These are phyloP conservation scores for Pyrus betulifolia DNA, from an alignment of 306 rosid genomes.

Conservation along the genomic window DNA sequence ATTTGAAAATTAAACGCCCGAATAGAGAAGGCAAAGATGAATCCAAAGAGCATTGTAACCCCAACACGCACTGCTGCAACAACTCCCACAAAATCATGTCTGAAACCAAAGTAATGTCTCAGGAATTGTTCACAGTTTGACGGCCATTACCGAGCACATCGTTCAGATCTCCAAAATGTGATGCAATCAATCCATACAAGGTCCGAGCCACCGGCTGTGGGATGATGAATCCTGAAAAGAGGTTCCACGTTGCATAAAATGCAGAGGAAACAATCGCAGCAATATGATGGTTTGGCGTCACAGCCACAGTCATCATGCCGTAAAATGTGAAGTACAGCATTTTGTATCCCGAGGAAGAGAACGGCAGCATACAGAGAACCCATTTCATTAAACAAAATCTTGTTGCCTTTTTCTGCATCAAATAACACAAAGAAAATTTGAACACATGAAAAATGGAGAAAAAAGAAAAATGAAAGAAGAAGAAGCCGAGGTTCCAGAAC, in stretches of 20 bases:
- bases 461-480: neutral
- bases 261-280: constrained; percentile 53
- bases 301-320: constrained; percentile 82
- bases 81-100: constrained; percentile 29
- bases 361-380: constrained; percentile 66
- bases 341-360: constrained; percentile 59
- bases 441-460: neutral
- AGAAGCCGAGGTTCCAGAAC: constrained; percentile 61
- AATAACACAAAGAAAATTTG: neutral
- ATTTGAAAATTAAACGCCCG: constrained; percentile 32
- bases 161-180: constrained; percentile 44
- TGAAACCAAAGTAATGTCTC: constrained; percentile 23
- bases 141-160: neutral
- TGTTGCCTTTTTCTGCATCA: constrained; percentile 33
- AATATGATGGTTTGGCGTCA: constrained; percentile 66
- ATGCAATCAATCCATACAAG: constrained; percentile 49
- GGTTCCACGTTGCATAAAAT: constrained; percentile 68
- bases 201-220: constrained; percentile 54
- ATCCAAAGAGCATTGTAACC: constrained; percentile 23
- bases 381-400: constrained; percentile 50
- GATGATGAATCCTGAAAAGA: constrained; percentile 70
- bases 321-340: constrained; percentile 66
- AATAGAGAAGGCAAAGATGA: constrained; percentile 32
- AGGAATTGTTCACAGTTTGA: constrained; percentile 17
- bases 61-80: constrained; percentile 22